Conservation (phyloP, 208 protist genomes). For the Trypanosoma melophagium region DNA sequence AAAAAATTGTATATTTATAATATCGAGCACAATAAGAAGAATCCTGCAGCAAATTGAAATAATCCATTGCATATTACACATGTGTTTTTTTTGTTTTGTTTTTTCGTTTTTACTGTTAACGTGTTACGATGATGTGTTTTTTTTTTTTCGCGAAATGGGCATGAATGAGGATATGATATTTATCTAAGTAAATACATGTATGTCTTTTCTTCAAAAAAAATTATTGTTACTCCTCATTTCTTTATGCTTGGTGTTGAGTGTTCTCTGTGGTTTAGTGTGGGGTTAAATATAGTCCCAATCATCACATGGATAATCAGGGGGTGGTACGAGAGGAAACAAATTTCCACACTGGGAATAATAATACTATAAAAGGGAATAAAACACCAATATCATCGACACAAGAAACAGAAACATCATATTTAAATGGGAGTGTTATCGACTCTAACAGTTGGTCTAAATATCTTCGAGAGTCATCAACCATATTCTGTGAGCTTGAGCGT, state of each 20-base stretch:
- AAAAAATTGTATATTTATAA: conserved; percentile 89
- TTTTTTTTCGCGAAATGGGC: too few species aligned
- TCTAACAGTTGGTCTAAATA: conserved; percentile 20
- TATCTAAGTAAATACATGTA: too few species aligned
- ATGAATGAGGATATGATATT: too few species aligned
- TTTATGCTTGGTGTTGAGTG: too few species aligned
- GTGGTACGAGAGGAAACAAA: too few species aligned
- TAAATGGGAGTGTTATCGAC: background rate
- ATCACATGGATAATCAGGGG: too few species aligned
- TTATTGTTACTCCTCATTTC: too few species aligned
- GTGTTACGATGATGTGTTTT: conserved; percentile 1
- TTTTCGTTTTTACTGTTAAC: background rate
- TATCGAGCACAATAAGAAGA: conserved; percentile 78
- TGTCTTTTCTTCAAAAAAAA: too few species aligned
- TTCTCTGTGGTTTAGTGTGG: too few species aligned
- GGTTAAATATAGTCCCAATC: too few species aligned
- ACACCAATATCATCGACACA: background rate
- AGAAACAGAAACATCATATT: background rate
- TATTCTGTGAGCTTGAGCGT: conserved; percentile 43
- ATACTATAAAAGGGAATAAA: background rate
- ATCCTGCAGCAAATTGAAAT: conserved; percentile 61
- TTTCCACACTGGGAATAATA: too few species aligned
- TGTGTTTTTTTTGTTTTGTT: background rate
- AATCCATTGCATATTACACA: too few species aligned
- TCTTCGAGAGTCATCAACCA: conserved; percentile 32